These are phyloP conservation scores for Pontederia paniculata DNA, from an alignment of 176 grass and related monocot genomes.

Conservation along the genomic window DNA sequence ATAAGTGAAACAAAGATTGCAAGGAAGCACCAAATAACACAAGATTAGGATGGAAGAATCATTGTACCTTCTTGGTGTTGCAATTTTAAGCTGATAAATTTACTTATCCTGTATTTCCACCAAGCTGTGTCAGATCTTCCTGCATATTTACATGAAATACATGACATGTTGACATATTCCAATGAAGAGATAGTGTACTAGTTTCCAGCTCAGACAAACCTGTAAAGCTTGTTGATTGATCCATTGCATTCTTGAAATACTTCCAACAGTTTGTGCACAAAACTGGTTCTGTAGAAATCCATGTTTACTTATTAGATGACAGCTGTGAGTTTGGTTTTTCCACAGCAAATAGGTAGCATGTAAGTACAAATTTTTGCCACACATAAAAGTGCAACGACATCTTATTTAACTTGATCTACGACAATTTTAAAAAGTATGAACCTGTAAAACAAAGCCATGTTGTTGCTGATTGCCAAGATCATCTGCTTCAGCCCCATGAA, in stretches of 20 bases:
- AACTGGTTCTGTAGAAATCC: conserved; percentile 35
- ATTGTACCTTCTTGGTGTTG: no score
- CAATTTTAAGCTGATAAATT: no score
- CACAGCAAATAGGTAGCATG: conserved; percentile 11
- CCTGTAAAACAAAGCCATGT: conserved; percentile 36
- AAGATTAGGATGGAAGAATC: no score
- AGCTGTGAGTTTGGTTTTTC: not conserved
- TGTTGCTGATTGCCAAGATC: conserved; percentile 44
- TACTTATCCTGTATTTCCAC: conserved; percentile 26
- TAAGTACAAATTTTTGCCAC: no score
- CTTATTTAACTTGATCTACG: no score
- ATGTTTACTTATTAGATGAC: conserved; percentile 7
- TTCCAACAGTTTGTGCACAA: conserved; percentile 32
- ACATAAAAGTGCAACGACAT: no score
- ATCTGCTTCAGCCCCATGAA: conserved; percentile 29
- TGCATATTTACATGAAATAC: conserved; percentile 25
- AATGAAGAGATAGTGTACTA: conserved; percentile 5
- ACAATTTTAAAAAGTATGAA: conserved; percentile 1
- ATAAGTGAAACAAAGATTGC: no score
- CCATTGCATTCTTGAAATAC: conserved; percentile 45
- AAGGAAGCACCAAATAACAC: no score
- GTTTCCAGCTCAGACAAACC: conserved; percentile 8
- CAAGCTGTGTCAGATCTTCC: conserved; percentile 58
- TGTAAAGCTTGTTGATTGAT: conserved; percentile 33
- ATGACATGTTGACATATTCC: conserved; percentile 4